These are phyloP conservation scores for Aureoboletus auriporus DNA, from an alignment of 768 basidiomycete species.

Conservation along the genomic window DNA sequence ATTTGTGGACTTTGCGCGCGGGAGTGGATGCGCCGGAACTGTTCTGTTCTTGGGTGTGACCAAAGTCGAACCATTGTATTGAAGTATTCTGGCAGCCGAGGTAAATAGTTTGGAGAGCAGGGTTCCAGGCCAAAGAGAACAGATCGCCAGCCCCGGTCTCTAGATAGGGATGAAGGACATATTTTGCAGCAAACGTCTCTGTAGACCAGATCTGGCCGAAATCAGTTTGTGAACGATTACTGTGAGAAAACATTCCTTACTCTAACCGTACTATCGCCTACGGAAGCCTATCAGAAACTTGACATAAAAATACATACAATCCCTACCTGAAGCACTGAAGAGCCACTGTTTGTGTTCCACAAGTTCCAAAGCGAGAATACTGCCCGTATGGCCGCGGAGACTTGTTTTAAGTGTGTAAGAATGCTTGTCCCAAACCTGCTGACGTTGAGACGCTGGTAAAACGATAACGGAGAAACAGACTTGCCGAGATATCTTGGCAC, in stretches of 20 bases:
- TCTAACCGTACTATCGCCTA: constrained; percentile 86
- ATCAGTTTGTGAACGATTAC: constrained; percentile 3
- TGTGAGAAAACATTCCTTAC: constrained; percentile 37
- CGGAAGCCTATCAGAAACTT: constrained; percentile 1
- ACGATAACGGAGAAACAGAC: constrained; percentile 15
- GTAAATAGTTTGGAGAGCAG: constrained; percentile 64
- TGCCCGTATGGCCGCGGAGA: constrained; percentile 78
- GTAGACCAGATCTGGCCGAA: constrained; percentile 76
- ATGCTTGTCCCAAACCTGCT: constrained; percentile 81
- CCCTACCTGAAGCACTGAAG: constrained; percentile 83
- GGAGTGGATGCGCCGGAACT: constrained; percentile 35
- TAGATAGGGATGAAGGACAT: constrained; percentile 71
- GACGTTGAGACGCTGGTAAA: neutral
- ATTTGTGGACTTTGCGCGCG: constrained; percentile 68
- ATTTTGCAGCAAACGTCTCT: constrained; percentile 56
- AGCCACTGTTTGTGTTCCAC: constrained; percentile 77
- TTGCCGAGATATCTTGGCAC: constrained; percentile 68
- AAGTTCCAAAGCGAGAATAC: constrained; percentile 76
- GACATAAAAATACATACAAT: neutral
- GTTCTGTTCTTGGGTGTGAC: constrained; percentile 9
- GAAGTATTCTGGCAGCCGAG: constrained; percentile 93
- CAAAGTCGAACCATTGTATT: constrained; percentile 81
- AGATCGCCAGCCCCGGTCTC: constrained; percentile 84
- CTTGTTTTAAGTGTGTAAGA: constrained; percentile 65
- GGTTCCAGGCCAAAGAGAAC: constrained; percentile 80